These are phyloP conservation scores for Podospora tetraspora DNA, from an alignment of 495 filamentous ascomycete species.

Conservation along the genomic window DNA sequence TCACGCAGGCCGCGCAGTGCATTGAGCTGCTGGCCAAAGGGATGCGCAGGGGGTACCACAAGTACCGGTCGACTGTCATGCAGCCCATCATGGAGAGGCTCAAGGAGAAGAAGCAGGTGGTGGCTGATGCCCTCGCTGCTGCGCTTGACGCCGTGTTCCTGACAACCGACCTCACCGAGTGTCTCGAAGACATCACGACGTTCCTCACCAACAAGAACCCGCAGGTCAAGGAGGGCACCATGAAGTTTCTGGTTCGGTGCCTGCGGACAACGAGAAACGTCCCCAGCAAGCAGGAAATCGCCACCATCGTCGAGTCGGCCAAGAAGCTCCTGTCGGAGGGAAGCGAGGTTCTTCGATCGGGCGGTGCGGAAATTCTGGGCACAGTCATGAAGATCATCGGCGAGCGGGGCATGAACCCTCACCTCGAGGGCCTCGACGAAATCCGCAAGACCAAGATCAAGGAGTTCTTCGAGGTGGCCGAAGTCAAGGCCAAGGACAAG, in stretches of 20 bases:
- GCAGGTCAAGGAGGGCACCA: conserved; percentile 89
- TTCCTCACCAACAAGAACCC: conserved; percentile 92
- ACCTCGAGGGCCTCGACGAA: conserved; percentile 92
- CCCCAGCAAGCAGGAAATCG: conserved; percentile 75
- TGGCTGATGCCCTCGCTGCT: conserved; percentile 78
- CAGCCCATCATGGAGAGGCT: conserved; percentile 85
- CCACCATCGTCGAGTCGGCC: conserved; percentile 75
- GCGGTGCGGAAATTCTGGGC: conserved; percentile 85
- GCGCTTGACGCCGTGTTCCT: conserved; percentile 84
- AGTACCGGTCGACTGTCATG: conserved; percentile 74
- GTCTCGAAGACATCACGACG: conserved; percentile 80
- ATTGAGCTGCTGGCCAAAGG: conserved; percentile 90
- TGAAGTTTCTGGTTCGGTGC: conserved; percentile 84
- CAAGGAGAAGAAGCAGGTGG: conserved; percentile 92
- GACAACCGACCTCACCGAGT: conserved; percentile 73
- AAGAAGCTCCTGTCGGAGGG: conserved; percentile 89
- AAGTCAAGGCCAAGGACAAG: conserved; percentile 96
- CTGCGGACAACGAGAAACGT: conserved; percentile 77
- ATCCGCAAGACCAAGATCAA: conserved; percentile 95
- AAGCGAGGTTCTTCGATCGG: conserved; percentile 73
- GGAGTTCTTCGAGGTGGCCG: conserved; percentile 84
- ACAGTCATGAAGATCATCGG: conserved; percentile 99
- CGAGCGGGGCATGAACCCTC: conserved; percentile 91
- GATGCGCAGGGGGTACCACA: conserved; percentile 68
- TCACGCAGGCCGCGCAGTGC: conserved; percentile 89